Percentiles rank a stretch among this genome's conserved stretches.
Conservation (phyloP, 345 rosid genomes). For the Balakata baccata region DNA sequence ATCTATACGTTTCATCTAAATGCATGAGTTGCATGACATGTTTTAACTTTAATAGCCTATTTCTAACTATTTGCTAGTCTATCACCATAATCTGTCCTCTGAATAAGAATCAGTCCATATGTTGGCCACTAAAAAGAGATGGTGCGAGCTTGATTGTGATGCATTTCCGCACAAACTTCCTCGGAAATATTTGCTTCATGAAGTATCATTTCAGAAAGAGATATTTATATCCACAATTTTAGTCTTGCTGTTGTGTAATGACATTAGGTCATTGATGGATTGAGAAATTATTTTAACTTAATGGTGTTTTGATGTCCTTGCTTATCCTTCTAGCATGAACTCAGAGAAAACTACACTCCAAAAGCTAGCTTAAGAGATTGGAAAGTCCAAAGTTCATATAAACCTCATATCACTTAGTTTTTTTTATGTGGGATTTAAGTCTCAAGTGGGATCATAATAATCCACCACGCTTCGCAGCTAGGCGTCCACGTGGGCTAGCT, state of each 20-base stretch:
- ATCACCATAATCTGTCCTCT: background rate
- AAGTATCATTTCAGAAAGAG: background rate
- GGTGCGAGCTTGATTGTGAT: background rate
- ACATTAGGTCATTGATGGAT: background rate
- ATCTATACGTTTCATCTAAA: background rate
- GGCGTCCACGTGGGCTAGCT: too few relatives aligned
- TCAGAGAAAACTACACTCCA: too few relatives aligned
- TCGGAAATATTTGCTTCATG: background rate
- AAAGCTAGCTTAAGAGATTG: too few relatives aligned
- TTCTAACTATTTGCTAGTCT: background rate
- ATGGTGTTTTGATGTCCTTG: background rate
- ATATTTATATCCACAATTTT: background rate
- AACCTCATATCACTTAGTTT: too few relatives aligned
- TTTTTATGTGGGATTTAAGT: too few relatives aligned
- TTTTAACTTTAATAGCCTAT: background rate
- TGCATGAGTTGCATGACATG: background rate
- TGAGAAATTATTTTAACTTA: slow-evolving; percentile 5
- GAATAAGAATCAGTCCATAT: background rate
- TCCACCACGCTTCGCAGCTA: too few relatives aligned
- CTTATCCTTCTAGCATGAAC: too few relatives aligned
- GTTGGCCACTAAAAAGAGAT: background rate
- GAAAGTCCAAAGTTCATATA: too few relatives aligned
- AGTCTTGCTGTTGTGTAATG: background rate
- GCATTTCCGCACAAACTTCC: background rate
- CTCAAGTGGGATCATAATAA: too few relatives aligned